Evolutionary conservation across 2,329 filamentous ascomycete species (phyloP), one percentile per base, ranked within the genome.

Genomic region (Penicillium aurantiogriseum): DNA sequence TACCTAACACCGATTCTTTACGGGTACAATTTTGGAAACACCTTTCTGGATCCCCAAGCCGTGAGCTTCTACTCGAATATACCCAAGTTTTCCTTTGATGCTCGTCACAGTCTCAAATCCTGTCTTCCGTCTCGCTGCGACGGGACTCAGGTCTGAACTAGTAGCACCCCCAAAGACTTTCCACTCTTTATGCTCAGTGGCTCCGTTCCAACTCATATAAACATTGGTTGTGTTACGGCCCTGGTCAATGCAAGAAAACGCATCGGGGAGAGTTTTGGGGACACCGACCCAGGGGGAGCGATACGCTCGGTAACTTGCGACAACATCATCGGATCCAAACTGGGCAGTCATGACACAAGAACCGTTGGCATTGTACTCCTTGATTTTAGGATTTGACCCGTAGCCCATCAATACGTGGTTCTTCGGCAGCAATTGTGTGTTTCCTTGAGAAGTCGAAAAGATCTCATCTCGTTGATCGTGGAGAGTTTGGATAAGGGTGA

Each of bases 121-220:
- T 17, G 51, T 39, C 21, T 39, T 46, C 5, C 11, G 33, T 13
- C 3, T 4, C 2, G 21, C n/a, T 2, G n/a, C 33, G 5, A 47
- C 25, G 11, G 25, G 51, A 11, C 6, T 10, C n/a, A 47, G 42
- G 13, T 23, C n/a, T 17, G 4, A 19, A 3, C 9, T 25, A 29
- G 5, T 47, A 15, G 17, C 10, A 4, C 33, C 42, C 5, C 42
- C 51, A 23, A 53, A 53, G 4, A 67, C 52, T 51, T 62, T 64
- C 63, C 66, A 67, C 19, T 58, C 48, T 36, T 59, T 27, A 17
- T 67, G 58, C 54, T 74, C 73, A 10, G 74, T 76, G 7, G 74
- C 74, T 15, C 73, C 73, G 52, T 74, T 72, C 73, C 74, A 76
- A 55, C 74, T 75, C 62, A 75, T 73, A 62, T 73, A 71, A 9